Conservation (phyloP, 495 filamentous ascomycete species). For the Chaetomium tenue region DNA sequence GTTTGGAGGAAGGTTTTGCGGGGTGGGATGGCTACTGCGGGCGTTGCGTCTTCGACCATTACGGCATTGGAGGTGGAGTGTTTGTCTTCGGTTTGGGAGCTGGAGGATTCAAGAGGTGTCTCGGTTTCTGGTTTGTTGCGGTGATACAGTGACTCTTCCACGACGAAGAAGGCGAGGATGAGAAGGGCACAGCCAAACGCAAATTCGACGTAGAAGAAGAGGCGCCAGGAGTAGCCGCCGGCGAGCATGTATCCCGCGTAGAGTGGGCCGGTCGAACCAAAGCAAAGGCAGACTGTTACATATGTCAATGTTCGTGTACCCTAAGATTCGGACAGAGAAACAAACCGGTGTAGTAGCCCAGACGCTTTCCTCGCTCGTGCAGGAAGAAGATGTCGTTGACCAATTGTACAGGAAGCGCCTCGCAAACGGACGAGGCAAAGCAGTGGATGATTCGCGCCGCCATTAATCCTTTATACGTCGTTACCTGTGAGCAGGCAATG, state of each 20-base stretch:
- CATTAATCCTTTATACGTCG: slow-evolving; percentile 54
- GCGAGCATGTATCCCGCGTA: slow-evolving; percentile 65
- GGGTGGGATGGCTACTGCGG: slow-evolving; percentile 28
- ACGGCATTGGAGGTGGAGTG: slow-evolving; percentile 21
- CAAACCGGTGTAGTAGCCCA: slow-evolving; percentile 59
- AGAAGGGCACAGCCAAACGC: slow-evolving; percentile 57
- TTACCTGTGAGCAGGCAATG: slow-evolving; percentile 55
- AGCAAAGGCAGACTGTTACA: slow-evolving; percentile 55
- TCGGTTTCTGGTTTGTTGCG: slow-evolving; percentile 32
- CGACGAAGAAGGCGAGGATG: slow-evolving; percentile 59
- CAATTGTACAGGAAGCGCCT: slow-evolving; percentile 61
- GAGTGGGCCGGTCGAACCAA: slow-evolving; percentile 57
- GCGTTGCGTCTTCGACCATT: slow-evolving; percentile 21
- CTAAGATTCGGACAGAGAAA: background rate
- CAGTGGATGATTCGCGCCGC: slow-evolving; percentile 54
- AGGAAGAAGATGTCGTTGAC: slow-evolving; percentile 68
- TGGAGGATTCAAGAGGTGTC: slow-evolving; percentile 8
- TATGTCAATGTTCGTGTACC: background rate
- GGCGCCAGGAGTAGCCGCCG: slow-evolving; percentile 59
- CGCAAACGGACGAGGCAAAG: slow-evolving; percentile 60
- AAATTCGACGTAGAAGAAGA: slow-evolving; percentile 65
- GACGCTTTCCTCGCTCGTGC: slow-evolving; percentile 57
- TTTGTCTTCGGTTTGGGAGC: slow-evolving; percentile 28
- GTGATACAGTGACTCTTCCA: slow-evolving; percentile 61
- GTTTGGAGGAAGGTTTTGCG: slow-evolving; percentile 50